Conservation (phyloP, 768 basidiomycete genomes). For the Phylloporus sp. region DNA sequence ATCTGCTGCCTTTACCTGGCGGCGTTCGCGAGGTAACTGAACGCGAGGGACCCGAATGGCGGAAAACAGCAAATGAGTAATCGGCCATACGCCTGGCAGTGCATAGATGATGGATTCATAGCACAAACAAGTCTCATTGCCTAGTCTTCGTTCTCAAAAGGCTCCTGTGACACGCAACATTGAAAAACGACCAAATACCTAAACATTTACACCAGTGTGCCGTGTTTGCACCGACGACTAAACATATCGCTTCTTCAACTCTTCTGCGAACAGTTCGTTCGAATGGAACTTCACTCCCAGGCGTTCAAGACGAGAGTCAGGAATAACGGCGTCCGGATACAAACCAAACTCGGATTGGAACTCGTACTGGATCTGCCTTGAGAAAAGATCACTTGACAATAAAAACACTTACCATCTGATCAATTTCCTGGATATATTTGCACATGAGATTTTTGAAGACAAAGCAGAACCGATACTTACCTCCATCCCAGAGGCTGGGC, state of each 20-base stretch:
- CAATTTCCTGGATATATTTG: slow-evolving; percentile 13
- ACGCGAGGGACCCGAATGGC: too few relatives aligned
- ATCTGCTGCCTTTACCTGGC: too few relatives aligned
- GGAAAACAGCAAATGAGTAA: too few relatives aligned
- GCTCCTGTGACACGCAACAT: background rate
- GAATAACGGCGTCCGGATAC: slow-evolving; percentile 14
- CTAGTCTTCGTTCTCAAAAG: background rate
- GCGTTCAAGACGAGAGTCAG: slow-evolving; percentile 24
- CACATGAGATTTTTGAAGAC: background rate
- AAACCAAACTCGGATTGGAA: slow-evolving; percentile 26
- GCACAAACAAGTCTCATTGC: too few relatives aligned
- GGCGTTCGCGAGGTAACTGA: too few relatives aligned
- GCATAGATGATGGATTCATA: too few relatives aligned
- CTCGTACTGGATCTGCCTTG: slow-evolving; percentile 12
- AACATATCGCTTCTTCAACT: slow-evolving; percentile 17
- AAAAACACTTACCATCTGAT: slow-evolving; percentile 22
- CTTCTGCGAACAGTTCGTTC: slow-evolving; percentile 13
- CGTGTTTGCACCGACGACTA: too few relatives aligned
- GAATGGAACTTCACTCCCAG: slow-evolving; percentile 27
- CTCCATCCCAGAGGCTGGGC: slow-evolving; percentile 15
- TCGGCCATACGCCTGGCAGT: too few relatives aligned
- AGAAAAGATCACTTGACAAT: background rate
- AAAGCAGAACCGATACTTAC: background rate
- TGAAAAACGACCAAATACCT: background rate
- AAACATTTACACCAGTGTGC: too few relatives aligned